Base-by-base conservation (phyloP, 768 basidiomycete genomes). In the Pulveroboletus sp. region DNA sequence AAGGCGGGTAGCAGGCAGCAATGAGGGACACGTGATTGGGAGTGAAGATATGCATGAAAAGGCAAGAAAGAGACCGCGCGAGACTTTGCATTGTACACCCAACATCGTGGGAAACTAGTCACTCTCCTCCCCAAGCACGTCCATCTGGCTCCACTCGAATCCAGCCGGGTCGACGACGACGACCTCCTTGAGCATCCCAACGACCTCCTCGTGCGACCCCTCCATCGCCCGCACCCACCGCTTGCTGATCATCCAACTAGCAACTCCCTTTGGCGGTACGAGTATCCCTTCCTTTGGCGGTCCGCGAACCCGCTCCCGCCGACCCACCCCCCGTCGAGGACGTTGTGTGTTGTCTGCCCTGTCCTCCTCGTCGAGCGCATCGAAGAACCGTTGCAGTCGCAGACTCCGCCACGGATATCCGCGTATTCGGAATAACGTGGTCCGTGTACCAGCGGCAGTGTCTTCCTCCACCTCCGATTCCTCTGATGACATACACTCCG, bases 11-110 rank as follows among this genome's bases (percentile, higher is more conserved):
- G 67, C 91, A 94, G 32, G 89, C 82, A 47, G 82, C 81, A 64
- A 94, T 80, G 53, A 93, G 82, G 59, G 83, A 80, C 60, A 91
- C 80, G 73, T 93, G 90, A 72, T 86, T 82, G 54, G 90, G 84
- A 49, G 85, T 84, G 71, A 92, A 89, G 60, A 83, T 67, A 66
- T 83, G 81, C 86, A 90, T 89, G 8, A 31, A 17, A 24, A 28
- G 4, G n/a, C 8, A 18, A 30, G 4, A 6, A 10, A n/a, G 6
- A 11, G 6, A 7, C 21, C 21, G 21, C 4, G 21, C 21, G 21
- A 4, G 21, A 21, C 21, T 21, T 21, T 21, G 21, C 21, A 17
- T 4, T 17, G 36, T 9, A 36, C 35, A 7, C 8, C 8, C 0
- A 36, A 24, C 17, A 49, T 3, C 56, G 62, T 62, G 62, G 48